Evolutionary conservation across 2,329 filamentous ascomycete genomes (phyloP), one percentile per base, ranked within the genome.

Genomic region (Microdochium trichocladiopsis): DNA sequence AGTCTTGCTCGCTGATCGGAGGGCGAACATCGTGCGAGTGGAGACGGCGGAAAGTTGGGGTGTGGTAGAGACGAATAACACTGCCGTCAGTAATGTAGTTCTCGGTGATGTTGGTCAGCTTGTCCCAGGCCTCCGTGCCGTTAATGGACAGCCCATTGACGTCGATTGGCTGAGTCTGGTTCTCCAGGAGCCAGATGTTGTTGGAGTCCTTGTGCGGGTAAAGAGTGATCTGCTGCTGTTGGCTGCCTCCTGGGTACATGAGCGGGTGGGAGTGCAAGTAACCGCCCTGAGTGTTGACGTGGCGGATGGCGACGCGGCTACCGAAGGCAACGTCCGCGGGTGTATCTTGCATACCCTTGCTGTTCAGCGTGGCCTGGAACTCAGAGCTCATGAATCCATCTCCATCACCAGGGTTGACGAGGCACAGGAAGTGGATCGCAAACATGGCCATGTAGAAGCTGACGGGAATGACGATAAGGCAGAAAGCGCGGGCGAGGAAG

Each of bases 331-430:
- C 87, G 71, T 99, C 92, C 25, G 89, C 94, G 2, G 94, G 87
- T 4, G 95, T 91, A 69, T 95, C 91, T 66, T 90, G 86, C 94
- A 99, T 99, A 51, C 83, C 86, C 77, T 97, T 99, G 63, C 85
- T 92, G 74, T 97, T 99, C 59, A 99, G 78, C 2, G 94, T 97
- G 28, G 94, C 88, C 74, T 99, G 94, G 77, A 99, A 99, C 67
- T 99, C 94, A 52, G 93, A 96, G 66, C 92, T 96, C 94, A 99
- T 99, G 77, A 99, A 99, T 52, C 94, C 94, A 70, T 99, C 94
- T 51, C 94, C 94, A 50, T 99, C 94, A 55, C 94, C 94, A 25
- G 94, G 94, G 72, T 99, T 99, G 55, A 87, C 82, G 43, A 99
- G 80, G 76, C 90, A 95, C 60, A 92, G 61, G 72, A 99, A 99